Percentiles rank a stretch among this genome's conserved stretches.
These are phyloP conservation scores for Leccinum fallax DNA, from an alignment of 1,284 basidiomycete species.

Conservation along the genomic window DNA sequence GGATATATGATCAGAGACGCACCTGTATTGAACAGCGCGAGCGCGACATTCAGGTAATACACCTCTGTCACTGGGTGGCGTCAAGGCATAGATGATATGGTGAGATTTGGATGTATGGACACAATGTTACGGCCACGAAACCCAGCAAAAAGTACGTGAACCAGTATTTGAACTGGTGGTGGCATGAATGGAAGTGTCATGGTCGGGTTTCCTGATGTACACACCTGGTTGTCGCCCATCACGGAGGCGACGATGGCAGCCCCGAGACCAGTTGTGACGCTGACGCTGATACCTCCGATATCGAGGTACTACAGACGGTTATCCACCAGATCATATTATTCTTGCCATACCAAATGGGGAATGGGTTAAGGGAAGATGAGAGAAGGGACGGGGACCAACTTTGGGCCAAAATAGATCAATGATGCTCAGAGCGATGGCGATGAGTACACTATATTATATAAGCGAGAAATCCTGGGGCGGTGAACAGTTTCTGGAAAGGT, in stretches of 20 bases:
- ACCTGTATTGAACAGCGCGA: slow-evolving; percentile 94
- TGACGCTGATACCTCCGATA: slow-evolving; percentile 95
- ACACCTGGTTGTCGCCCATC: slow-evolving; percentile 83
- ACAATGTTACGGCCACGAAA: slow-evolving; percentile 83
- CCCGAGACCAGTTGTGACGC: slow-evolving; percentile 93
- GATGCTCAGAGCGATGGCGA: slow-evolving; percentile 63
- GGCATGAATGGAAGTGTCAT: background rate
- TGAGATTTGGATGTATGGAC: slow-evolving; percentile 43
- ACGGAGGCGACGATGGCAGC: slow-evolving; percentile 88
- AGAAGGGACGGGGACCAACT: slow-evolving; percentile 40
- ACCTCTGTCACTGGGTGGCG: slow-evolving; percentile 75
- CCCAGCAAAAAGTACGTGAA: slow-evolving; percentile 88
- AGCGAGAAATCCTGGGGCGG: slow-evolving; percentile 85
- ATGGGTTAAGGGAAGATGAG: background rate
- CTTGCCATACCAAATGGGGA: slow-evolving; percentile 69
- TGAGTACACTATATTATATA: slow-evolving; percentile 64
- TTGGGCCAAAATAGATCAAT: slow-evolving; percentile 81
- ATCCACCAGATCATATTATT: slow-evolving; percentile 97
- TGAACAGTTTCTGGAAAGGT: slow-evolving; percentile 84
- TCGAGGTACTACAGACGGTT: slow-evolving; percentile 80
- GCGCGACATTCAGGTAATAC: slow-evolving; percentile 95
- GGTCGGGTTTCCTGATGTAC: slow-evolving; percentile 18
- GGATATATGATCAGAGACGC: slow-evolving; percentile 16
- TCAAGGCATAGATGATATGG: slow-evolving; percentile 25
- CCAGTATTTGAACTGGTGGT: slow-evolving; percentile 68